Base-by-base conservation (phyloP, 345 rosid genomes). In the Carallia brachiata region DNA sequence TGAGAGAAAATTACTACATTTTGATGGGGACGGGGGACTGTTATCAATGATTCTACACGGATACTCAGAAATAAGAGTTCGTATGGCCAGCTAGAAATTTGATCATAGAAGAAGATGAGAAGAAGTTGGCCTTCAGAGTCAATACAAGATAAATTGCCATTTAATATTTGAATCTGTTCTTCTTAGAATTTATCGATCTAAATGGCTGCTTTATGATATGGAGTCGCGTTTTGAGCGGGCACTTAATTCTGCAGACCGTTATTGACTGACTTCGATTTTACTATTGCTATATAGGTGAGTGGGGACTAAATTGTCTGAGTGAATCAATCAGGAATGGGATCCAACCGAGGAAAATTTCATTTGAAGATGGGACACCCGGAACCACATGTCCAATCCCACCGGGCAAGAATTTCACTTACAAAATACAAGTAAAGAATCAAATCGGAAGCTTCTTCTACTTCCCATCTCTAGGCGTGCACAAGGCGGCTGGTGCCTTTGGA, bases 341-440 rank as follows among this genome's bases (percentile, higher is more conserved):
- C 10, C 91, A 93, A 59, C 98, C 90, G 69, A 86, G 98, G 86
- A 93, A 85, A 79, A 90, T 87, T 76, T 93, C 97, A 37, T 93
- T 89, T 86, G 90, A 90, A 73, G 98, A 93, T 62, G 98, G 95
- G 13, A 93, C 90, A 0, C 53, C 86, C 40, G 98, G 98, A 37
- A 93, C 98, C 63, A 93, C 87, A 70, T 93, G 98, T 73, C 95
- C 98, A 40, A 86, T 93, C 69, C 90, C 79, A 59, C 92, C 95
- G 31, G 90, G 89, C 77, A 70, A 90, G 27, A 93, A 93, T 84
- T 93, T 74, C 82, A 90, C 98, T 19, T 90, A 88, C 75, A 86
- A 79, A 54, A 85, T 93, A 64, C 98, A 93, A 72, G 76, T 91
- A 68, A 92, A 92, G 85, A 97, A 92, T 77, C 98, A 92, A 80